Evolutionary conservation across 371 early-diverging fungal species (phyloP), one percentile per base, ranked within the genome.

Genomic region (Gilbertella persicaria): DNA sequence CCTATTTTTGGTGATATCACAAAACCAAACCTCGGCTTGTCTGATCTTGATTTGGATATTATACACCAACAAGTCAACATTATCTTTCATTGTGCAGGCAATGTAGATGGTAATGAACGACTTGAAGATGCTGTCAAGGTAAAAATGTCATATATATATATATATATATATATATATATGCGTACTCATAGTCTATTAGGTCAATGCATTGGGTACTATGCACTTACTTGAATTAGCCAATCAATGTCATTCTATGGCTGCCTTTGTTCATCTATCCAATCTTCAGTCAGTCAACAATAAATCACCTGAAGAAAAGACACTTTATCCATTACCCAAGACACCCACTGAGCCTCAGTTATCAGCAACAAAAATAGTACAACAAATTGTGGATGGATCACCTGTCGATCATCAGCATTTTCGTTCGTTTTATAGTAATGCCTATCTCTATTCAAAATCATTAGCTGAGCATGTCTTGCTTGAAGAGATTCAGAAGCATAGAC

Each of bases 21-120:
- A 0, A 44, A 71, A 9, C 71, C 73, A 6, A 64, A 57, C 6
- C 62, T 85, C 14, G 86, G 80, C 0, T 59, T 85, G 9, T 67
- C 79, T 5, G 70, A 68, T 8, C 39, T 60, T 3, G 79, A 83
- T 59, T 48, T 71, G 16, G 64, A 60, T 10, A 58, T 70, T 41
- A 44, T 85, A 10, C 65, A 63, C 6, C 69, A 65, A 8, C 57
- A 85, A 33, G 61, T 69, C 2, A 73, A 74, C 37, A 43, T 82
- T 10, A 67, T 85, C 16, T 67, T 80, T 35, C 79, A 85, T 43
- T 82, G 86, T 55, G 83, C 81, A 25, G 86, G 74, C 16, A 75
- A 69, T 20, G 71, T 80, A 17, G 82, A 82, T 47, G 79, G 80
- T 37, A 78, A 74, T 43, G 82, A 80, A 39, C 64, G 71, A 6